Evolutionary conservation across 768 basidiomycete species (phyloP).

Genomic region (Fomitopsis serialis): DNA sequence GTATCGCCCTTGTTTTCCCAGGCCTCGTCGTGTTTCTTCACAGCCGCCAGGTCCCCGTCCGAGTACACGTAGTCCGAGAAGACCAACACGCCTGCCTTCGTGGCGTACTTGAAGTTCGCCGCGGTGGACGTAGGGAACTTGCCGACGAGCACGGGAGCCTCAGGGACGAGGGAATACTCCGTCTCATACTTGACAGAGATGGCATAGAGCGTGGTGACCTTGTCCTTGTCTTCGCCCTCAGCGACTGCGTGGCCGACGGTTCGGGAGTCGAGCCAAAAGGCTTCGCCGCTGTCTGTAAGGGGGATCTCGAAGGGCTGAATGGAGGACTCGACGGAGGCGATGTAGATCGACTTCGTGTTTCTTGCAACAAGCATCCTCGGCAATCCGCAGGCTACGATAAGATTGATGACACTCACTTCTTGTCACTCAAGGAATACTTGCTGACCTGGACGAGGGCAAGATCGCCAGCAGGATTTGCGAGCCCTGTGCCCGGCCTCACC

Average conservation of each 20-base stretch:
- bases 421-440: constrained; percentile 67
- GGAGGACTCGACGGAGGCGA: constrained; percentile 52
- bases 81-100: constrained; percentile 55
- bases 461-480: constrained; percentile 66
- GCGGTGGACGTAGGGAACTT: constrained; percentile 64
- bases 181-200: constrained; percentile 46
- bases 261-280: constrained; percentile 71
- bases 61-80: constrained; percentile 83
- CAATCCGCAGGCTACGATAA: neutral
- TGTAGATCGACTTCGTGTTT: constrained; percentile 62
- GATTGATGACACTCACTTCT: constrained; percentile 46
- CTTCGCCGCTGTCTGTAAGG: constrained; percentile 64
- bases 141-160: constrained; percentile 46
- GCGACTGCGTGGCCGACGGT: constrained; percentile 68
- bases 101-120: constrained; percentile 65
- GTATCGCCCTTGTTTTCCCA: constrained; percentile 70
- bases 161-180: constrained; percentile 24
- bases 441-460: constrained; percentile 61
- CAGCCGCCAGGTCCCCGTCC: constrained; percentile 67
- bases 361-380: constrained; percentile 29
- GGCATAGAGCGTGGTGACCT: constrained; percentile 53
- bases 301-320: constrained; percentile 49
- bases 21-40: constrained; percentile 62
- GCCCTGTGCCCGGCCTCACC: constrained; percentile 57
- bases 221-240: constrained; percentile 41